phyloP scores from a whole-genome alignment of 1,284 basidiomycete genomes.

The Naganishia sp. region DNA sequence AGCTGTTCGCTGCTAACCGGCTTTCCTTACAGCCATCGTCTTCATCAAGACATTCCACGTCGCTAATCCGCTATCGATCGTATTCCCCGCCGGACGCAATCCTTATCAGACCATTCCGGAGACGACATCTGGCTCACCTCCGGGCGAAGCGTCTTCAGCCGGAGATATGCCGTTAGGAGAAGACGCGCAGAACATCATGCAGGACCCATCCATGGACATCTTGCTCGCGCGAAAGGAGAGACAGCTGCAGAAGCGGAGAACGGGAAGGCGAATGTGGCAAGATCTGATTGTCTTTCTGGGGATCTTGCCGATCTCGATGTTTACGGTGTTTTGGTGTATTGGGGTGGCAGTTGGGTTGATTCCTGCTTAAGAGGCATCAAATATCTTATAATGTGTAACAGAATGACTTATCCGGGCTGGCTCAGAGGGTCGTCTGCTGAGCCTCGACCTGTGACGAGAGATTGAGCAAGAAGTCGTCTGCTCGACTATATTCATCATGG shows the following conservation, averaged over 20 bases:
- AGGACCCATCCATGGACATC: constrained; percentile 43
- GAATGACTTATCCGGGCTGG: not conserved
- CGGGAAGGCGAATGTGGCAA: constrained; percentile 54
- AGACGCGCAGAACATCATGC: constrained; percentile 17
- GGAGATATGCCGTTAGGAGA: not conserved
- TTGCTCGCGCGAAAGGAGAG: constrained; percentile 54
- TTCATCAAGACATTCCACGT: constrained; percentile 57
- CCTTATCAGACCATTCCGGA: constrained; percentile 11
- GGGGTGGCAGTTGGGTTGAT: constrained; percentile 44
- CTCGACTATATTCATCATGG: too few species aligned
- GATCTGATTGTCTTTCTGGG: constrained; percentile 55
- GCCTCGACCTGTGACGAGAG: too few species aligned
- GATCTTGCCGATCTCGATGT: constrained; percentile 49
- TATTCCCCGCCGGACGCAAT: constrained; percentile 45
- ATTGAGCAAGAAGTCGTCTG: too few species aligned
- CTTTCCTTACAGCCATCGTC: constrained; percentile 46
- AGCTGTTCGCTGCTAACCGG: not conserved
- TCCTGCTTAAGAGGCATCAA: constrained; percentile 1
- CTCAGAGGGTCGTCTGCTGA: too few species aligned
- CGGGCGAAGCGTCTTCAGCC: not conserved
- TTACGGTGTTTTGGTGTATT: constrained; percentile 48
- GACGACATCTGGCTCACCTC: not conserved
- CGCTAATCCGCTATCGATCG: constrained; percentile 53
- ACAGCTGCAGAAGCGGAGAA: constrained; percentile 53
- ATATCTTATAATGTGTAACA: constrained; percentile 8